These are phyloP conservation scores for Xylariales sp. DNA, from an alignment of 2,329 filamentous ascomycete species.

Conservation along the genomic window DNA sequence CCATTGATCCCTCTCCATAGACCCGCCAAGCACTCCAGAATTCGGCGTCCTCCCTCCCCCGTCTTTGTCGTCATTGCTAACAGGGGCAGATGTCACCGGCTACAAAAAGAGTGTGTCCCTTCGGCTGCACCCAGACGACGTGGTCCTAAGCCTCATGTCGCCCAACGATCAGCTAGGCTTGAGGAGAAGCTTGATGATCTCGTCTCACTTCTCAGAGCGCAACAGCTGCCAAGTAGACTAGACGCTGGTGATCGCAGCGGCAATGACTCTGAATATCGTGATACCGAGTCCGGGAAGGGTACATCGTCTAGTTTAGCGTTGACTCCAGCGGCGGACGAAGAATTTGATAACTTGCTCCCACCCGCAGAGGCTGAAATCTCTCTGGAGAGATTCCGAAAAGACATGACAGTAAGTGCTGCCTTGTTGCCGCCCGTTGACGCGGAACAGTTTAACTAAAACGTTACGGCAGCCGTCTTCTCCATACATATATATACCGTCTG, in stretches of 20 bases:
- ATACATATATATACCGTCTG: slow-evolving; percentile 12
- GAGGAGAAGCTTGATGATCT: slow-evolving; percentile 13
- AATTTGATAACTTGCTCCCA: too few relatives aligned
- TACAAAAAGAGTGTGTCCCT: slow-evolving; percentile 42
- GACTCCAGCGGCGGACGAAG: too few relatives aligned
- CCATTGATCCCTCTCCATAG: background rate
- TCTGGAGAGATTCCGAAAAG: too few relatives aligned
- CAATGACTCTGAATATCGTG: slow-evolving; percentile 6
- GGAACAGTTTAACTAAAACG: background rate
- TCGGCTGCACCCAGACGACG: slow-evolving; percentile 29
- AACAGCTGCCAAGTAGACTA: slow-evolving; percentile 4
- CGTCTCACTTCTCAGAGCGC: slow-evolving; percentile 9
- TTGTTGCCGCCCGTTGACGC: background rate
- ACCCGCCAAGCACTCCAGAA: too few relatives aligned
- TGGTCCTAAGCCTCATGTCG: slow-evolving; percentile 6
- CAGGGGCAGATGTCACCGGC: slow-evolving; percentile 32
- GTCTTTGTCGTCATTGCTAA: slow-evolving; percentile 14
- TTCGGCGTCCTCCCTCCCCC: too few relatives aligned
- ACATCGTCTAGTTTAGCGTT: too few relatives aligned
- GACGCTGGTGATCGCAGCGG: slow-evolving; percentile 1
- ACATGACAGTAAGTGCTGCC: background rate
- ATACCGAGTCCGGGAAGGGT: background rate
- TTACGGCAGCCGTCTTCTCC: slow-evolving; percentile 10
- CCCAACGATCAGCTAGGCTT: slow-evolving; percentile 9
- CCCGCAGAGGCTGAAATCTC: too few relatives aligned